Conservation (phyloP, 2,329 filamentous ascomycete genomes). For the Chaetothyriales sp. region DNA sequence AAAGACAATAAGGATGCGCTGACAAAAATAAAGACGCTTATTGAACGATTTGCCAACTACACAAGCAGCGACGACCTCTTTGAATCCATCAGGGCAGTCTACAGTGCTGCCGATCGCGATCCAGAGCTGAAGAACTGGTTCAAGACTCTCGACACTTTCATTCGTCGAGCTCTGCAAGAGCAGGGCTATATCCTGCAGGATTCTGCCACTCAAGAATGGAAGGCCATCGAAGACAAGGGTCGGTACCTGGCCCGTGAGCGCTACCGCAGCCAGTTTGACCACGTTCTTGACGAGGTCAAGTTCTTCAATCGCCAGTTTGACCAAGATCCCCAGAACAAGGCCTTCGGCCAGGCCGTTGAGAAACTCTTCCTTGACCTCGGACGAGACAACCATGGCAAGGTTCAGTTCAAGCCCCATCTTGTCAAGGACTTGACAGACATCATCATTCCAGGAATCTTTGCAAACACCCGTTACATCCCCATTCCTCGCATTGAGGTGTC, state of each 20-base stretch:
- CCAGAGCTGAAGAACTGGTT: conserved; percentile 85
- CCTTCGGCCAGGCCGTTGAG: conserved; percentile 60
- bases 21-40: conserved; percentile 52
- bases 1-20: conserved; percentile 32
- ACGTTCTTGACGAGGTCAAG: conserved; percentile 76
- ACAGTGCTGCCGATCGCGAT: conserved; percentile 73
- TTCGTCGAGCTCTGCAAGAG: conserved; percentile 72
- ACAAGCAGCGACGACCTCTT: conserved; percentile 81
- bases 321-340: conserved; percentile 70
- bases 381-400: conserved; percentile 69
- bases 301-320: conserved; percentile 85
- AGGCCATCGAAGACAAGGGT: conserved; percentile 70
- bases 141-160: conserved; percentile 59
- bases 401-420: conserved; percentile 82
- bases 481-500: conserved; percentile 88
- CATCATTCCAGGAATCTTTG: conserved; percentile 69
- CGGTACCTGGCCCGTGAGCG: conserved; percentile 76
- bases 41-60: conserved; percentile 91
- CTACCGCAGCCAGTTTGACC: conserved; percentile 75
- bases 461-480: conserved; percentile 78
- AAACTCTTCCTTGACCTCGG: conserved; percentile 88
- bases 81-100: conserved; percentile 71
- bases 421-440: conserved; percentile 78
- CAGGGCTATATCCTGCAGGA: conserved; percentile 86
- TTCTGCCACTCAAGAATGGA: conserved; percentile 65